phyloP scores from a whole-genome alignment of 2,329 filamentous ascomycete species.

The Colletotrichum shisoi region DNA sequence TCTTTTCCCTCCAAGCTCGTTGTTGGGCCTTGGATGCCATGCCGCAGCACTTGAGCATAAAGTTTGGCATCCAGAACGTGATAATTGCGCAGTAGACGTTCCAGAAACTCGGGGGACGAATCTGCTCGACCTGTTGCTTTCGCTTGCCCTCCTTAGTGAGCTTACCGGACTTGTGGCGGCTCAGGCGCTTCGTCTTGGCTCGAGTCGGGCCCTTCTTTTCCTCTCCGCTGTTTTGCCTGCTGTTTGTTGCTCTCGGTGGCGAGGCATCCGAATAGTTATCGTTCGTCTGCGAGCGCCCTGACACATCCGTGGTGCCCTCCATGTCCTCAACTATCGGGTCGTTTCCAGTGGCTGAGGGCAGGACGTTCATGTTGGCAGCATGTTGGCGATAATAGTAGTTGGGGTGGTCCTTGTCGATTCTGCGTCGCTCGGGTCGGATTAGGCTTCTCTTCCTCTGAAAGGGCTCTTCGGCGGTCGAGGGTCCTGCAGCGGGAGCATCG shows the following conservation, averaged over 20 bases:
- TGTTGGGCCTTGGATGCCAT: slow-evolving; percentile 86
- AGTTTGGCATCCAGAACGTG: slow-evolving; percentile 93
- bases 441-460: slow-evolving; percentile 81
- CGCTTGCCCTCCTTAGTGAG: slow-evolving; percentile 69
- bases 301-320: slow-evolving; percentile 68
- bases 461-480: slow-evolving; percentile 43
- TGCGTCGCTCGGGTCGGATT: slow-evolving; percentile 85
- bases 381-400: slow-evolving; percentile 97
- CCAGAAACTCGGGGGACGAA: slow-evolving; percentile 87
- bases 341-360: slow-evolving; percentile 91
- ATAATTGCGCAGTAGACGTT: slow-evolving; percentile 93
- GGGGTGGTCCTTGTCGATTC: slow-evolving; percentile 85
- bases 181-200: slow-evolving; percentile 50
- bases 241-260: slow-evolving; percentile 45
- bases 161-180: slow-evolving; percentile 64
- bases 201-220: slow-evolving; percentile 50
- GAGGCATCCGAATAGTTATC: slow-evolving; percentile 56
- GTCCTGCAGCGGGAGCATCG: slow-evolving; percentile 44
- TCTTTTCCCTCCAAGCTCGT: slow-evolving; percentile 96
- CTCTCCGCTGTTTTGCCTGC: slow-evolving; percentile 48
- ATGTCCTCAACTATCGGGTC: slow-evolving; percentile 85
- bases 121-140: slow-evolving; percentile 65
- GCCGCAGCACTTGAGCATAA: slow-evolving; percentile 83
- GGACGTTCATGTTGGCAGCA: slow-evolving; percentile 88
- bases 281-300: slow-evolving; percentile 52